phyloP scores from a whole-genome alignment of 164 flowering plant species.

The Tinospora cordifolia region DNA sequence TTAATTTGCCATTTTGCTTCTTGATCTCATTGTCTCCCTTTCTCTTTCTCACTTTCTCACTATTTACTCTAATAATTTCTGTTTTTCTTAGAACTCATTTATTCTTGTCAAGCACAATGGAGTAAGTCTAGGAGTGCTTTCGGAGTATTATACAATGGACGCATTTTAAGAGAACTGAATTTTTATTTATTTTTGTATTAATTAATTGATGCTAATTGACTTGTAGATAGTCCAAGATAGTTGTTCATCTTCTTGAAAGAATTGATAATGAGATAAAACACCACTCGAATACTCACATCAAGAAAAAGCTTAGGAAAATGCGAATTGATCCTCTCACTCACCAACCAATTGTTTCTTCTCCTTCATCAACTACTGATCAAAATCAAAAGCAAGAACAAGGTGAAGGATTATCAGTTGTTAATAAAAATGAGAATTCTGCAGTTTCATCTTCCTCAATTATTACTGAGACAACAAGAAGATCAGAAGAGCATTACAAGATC shows the following conservation, averaged over 20 bases:
- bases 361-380: slow-evolving; percentile 15
- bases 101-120: too few relatives aligned
- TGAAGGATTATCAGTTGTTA: slow-evolving; percentile 1
- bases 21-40: too few relatives aligned
- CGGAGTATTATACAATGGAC: too few relatives aligned
- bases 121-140: too few relatives aligned
- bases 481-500: slow-evolving; percentile 7
- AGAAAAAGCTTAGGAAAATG: slow-evolving; percentile 65
- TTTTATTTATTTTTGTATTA: too few relatives aligned
- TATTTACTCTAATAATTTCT: too few relatives aligned
- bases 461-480: slow-evolving; percentile 17
- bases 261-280: slow-evolving; percentile 73
- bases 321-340: slow-evolving; percentile 71
- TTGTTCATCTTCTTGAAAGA: slow-evolving; percentile 69
- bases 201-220: too few relatives aligned
- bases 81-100: too few relatives aligned
- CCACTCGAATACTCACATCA: slow-evolving; percentile 76
- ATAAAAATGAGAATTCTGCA: slow-evolving; percentile 13
- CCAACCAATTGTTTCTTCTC: slow-evolving; percentile 29
- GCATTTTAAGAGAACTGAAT: too few relatives aligned
- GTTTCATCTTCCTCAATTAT: slow-evolving; percentile 9
- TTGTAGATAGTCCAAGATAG: slow-evolving; percentile 71
- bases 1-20: too few relatives aligned
- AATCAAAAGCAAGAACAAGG: slow-evolving; percentile 8
- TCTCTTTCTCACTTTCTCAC: too few relatives aligned